Base-by-base conservation (phyloP, 768 basidiomycete genomes). In the Lepiota brunneoincarnata region DNA sequence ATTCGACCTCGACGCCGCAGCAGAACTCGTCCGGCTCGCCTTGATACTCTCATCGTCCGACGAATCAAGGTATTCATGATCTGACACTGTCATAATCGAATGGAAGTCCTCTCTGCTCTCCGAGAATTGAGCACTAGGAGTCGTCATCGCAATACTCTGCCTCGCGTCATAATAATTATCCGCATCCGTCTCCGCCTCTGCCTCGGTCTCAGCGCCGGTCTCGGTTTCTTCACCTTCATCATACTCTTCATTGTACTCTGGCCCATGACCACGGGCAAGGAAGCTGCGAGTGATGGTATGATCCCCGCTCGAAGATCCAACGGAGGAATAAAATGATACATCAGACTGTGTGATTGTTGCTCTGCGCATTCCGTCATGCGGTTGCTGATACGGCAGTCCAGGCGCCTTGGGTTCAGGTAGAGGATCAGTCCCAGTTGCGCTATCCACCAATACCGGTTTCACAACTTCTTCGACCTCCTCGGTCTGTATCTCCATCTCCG, bases 91-190 rank as follows among this genome's bases (percentile, higher is more conserved):
- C 74, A 82, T 69, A 65, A 87, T 73, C 5, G 87, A 91, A 64
- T 91, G 83, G 80, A 90, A 90, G 60, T 89, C 87, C 34, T 88
- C 83, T 26, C 71, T 72, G 12, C 41, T 44, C 28, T 54, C 52
- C 3, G 52, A 46, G 46, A 87, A 87, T 54, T 79, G 79, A 3
- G 61, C 63, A 4, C 82, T 83, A 3, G 77, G 74, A 3, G 91
- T 88, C 1, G 84, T 84, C 67, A 81, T 76, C 59, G 80, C 83
- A 57, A 78, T 72, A 58, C 76, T 91, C 64, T 86, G 84, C 41
- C 84, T 74, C 1, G 93, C 94, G 65, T 95, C 93, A 1, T 86
- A 76, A 61, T 89, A 93, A 55, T 91, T 83, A 55, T 87, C 87
- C 0, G 81, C 80, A 46, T 84, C 87, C 1, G 78, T 77, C 39